phyloP scores from a whole-genome alignment of 2,329 filamentous ascomycete genomes.

The Neodidymelliopsis sp. region DNA sequence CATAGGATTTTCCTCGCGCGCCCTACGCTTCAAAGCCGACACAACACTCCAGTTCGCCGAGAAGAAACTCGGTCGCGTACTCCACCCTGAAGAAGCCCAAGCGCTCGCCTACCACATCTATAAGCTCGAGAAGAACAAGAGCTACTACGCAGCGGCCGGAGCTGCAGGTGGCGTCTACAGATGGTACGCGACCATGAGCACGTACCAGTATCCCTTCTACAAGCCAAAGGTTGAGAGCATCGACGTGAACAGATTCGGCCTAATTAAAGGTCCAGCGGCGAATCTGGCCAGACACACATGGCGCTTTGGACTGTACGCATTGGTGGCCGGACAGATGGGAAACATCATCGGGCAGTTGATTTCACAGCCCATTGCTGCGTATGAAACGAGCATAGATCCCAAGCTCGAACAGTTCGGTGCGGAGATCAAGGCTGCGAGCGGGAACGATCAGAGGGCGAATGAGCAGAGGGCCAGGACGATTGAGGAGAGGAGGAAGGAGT shows the following conservation, averaged over 20 bases:
- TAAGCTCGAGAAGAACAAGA: constrained; percentile 47
- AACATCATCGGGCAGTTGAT: constrained; percentile 44
- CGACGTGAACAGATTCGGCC: constrained; percentile 50
- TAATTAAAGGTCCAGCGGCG: constrained; percentile 45
- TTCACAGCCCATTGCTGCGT: constrained; percentile 43
- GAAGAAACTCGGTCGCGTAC: constrained; percentile 46
- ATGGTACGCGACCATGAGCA: constrained; percentile 45
- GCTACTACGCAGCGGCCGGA: constrained; percentile 50
- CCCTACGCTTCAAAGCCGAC: constrained; percentile 39
- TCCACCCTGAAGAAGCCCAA: constrained; percentile 53
- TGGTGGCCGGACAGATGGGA: constrained; percentile 42
- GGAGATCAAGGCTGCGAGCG: constrained; percentile 42
- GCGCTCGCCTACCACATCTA: constrained; percentile 52
- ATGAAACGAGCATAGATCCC: constrained; percentile 49
- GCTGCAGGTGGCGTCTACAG: constrained; percentile 39
- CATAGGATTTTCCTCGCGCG: constrained; percentile 37
- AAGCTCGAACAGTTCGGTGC: constrained; percentile 50
- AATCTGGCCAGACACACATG: constrained; percentile 34
- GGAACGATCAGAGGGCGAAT: constrained; percentile 18
- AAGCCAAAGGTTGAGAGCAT: constrained; percentile 50
- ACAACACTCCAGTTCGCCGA: constrained; percentile 43
- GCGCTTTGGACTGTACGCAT: constrained; percentile 35
- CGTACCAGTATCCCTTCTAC: constrained; percentile 53
- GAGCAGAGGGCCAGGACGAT: constrained; percentile 26
- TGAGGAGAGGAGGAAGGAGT: constrained; percentile 28